Base-by-base conservation (phyloP, 2,329 filamentous ascomycete genomes). In the Paradendryphiella salina region DNA sequence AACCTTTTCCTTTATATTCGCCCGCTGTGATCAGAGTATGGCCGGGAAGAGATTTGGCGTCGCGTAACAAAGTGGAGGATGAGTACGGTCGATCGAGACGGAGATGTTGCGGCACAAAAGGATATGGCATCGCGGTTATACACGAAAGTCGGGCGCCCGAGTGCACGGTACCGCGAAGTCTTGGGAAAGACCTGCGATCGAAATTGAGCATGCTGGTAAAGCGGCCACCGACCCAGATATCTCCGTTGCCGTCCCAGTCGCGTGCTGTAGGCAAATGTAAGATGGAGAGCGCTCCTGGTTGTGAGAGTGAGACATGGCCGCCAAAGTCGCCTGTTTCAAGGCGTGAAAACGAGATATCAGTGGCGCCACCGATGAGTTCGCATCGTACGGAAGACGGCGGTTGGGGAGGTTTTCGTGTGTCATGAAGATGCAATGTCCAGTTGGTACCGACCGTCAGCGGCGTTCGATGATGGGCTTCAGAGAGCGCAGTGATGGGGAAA, bases 141-240 rank as follows among this genome's bases (percentile, higher is more conserved):
- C 85, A 86, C 44, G 88, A 90, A 9, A 96, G 80, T 5, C 87
- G 80, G 0, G 89, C 90, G 2, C 92, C 92, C 0, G 90, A 96
- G 72, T 96, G 85, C 8, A 96, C 85, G 0, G 90, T 90, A 5
- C 85, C 86, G 52, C 85, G 82, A 6, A 96, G 81, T 13, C 83
- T 82, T 0, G 90, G 89, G 64, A 96, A 95, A 72, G 84, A 90
- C 36, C 93, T 86, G 3, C 91, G 84, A 67, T 96, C 91, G 73
- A 96, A 97, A 67, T 90, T 87, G 3, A 96, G 77, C 49, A 96
- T 89, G 63, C 85, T 92, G 4, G 91, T 88, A 69, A 96, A 96
- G 13, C 93, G 84, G 0, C 93, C 93, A 4, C 88, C 90, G 29
- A 96, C 85, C 76, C 92, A 93, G 33, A 97, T 94, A 23, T 94